Base-by-base conservation (phyloP, 768 basidiomycete species). In the Leccinum longicurvipes region DNA sequence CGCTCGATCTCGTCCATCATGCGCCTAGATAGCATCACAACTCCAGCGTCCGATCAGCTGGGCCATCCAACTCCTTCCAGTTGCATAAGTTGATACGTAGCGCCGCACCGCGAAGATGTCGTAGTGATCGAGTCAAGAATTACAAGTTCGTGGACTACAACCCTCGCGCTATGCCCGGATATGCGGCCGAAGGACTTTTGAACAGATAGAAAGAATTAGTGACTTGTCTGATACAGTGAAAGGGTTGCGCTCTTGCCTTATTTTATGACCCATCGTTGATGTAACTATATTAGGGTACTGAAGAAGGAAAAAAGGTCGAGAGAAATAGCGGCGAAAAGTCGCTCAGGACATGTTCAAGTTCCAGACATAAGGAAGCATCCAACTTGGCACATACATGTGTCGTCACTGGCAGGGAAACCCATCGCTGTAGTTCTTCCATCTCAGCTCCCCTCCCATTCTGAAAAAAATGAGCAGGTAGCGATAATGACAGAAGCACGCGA, bases 261-360 rank as follows among this genome's bases (percentile, higher is more conserved):
- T 21, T 41, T 41, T n/a, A 4, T 41, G n/a, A 41, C 8, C 39
- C 39, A n/a, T n/a, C 39, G 19, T n/a, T n/a, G n/a, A n/a, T n/a
- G 36, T 39, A 39, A 91, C 59, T 96, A 17, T 86, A 86, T 70
- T 81, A 76, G 31, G 85, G 85, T 63, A 99, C 96, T 3, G 96
- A 99, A 71, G 96, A 99, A 73, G 96, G 97, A 6, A 92, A 86
- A 72, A 99, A 99, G 71, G 96, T 98, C 0, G 90, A 91, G 69
- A 77, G 96, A 68, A 98, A 97, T 67, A 77, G 79, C 19, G 94
- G 94, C 28, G 80, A n/a, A 49, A 98, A 97, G 72, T 95, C 87
- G 87, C 79, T n/a, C 96, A 28, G 91, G n/a, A n/a, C n/a, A n/a
- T n/a, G n/a, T n/a, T n/a, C 90, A 6, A 96, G 93, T 70, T 98